Percentiles rank a stretch among this genome's conserved stretches.
These are phyloP conservation scores for Lenzites betulinus DNA, from an alignment of 768 basidiomycete genomes.

Conservation along the genomic window DNA sequence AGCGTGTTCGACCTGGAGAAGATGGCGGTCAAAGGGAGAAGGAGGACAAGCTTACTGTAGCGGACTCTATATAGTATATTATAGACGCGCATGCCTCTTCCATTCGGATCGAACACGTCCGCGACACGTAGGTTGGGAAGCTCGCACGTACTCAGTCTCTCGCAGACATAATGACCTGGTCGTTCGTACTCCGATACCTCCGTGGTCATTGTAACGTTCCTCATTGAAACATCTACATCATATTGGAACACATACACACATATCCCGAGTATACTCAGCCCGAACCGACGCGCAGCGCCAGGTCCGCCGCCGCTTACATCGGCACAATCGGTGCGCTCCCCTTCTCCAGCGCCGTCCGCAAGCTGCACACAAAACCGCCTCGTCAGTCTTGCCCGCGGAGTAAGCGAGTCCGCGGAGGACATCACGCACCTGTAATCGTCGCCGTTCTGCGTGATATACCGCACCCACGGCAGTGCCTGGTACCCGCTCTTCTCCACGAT, in stretches of 20 bases:
- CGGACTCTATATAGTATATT: too few species aligned
- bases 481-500: conserved; percentile 99
- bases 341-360: conserved; percentile 75
- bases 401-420: not conserved
- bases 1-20: too few species aligned
- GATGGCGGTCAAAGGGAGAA: too few species aligned
- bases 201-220: too few species aligned
- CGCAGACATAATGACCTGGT: too few species aligned
- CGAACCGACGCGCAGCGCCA: not conserved
- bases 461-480: conserved; percentile 94
- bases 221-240: too few species aligned
- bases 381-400: not conserved
- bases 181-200: too few species aligned
- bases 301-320: conserved; percentile 25
- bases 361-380: conserved; percentile 42
- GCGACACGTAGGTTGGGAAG: too few species aligned
- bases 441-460: conserved; percentile 91
- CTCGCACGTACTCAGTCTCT: too few species aligned
- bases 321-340: conserved; percentile 63
- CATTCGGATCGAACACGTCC: too few species aligned
- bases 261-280: not conserved
- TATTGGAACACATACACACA: not conserved
- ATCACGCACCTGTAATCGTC: conserved; percentile 79
- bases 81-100: too few species aligned
- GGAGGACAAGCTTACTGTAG: too few species aligned